phyloP scores from a whole-genome alignment of 129 eudicot species.

The Lactuca sativa region DNA sequence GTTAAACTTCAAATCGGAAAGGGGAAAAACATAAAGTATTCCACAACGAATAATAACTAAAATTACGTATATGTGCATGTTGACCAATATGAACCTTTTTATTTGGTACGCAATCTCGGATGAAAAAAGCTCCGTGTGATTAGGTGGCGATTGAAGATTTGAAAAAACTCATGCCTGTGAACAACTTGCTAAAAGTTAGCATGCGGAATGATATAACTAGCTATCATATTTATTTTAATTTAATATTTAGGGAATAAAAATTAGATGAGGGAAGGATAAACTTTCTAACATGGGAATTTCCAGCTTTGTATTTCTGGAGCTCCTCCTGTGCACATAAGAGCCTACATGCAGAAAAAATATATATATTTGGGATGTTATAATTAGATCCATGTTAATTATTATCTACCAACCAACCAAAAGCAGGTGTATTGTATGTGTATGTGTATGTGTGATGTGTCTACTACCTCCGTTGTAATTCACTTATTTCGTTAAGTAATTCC shows the following conservation, averaged over 20 bases:
- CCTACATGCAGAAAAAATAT: conserved; percentile 33
- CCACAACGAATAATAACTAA: conserved; percentile 22
- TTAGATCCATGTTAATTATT: conserved; percentile 7
- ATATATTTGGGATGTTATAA: not conserved
- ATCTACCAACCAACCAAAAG: not conserved
- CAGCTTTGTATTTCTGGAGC: conserved; percentile 72
- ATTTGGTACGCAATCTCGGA: conserved; percentile 19
- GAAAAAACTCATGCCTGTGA: conserved; percentile 34
- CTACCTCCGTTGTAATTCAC: conserved; percentile 77
- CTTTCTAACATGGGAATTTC: conserved; percentile 49
- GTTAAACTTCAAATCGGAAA: conserved; percentile 6
- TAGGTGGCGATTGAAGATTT: conserved; percentile 13
- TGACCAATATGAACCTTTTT: conserved; percentile 2
- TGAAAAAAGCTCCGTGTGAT: conserved; percentile 18
- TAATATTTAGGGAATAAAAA: conserved; percentile 9
- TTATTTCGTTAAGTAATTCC: conserved; percentile 64
- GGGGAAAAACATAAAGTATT: not conserved
- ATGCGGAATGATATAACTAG: not conserved
- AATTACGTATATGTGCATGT: conserved; percentile 3
- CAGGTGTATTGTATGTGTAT: not conserved
- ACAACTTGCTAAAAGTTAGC: conserved; percentile 14
- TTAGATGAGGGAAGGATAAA: not conserved
- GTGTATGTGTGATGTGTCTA: too few relatives aligned
- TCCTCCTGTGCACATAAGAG: conserved; percentile 71
- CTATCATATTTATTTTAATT: not conserved